phyloP scores from a whole-genome alignment of 2,329 filamentous ascomycete species.

The Sclerotinia subarctica region DNA sequence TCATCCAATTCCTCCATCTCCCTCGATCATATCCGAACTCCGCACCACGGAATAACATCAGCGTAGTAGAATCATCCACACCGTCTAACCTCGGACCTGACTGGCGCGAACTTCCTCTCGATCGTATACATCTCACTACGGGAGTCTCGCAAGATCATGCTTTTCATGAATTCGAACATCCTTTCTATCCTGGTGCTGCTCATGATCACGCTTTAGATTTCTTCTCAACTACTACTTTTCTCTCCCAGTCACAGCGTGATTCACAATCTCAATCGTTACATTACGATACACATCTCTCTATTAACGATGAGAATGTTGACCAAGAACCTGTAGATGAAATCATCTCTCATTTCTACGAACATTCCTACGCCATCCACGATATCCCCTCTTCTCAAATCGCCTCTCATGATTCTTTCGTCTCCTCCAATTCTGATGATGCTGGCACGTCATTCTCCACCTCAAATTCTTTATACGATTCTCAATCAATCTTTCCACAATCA shows the following conservation, averaged over 20 bases:
- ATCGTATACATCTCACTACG: constrained; percentile 46
- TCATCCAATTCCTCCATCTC: constrained; percentile 42
- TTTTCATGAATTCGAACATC: constrained; percentile 31
- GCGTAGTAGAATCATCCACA: constrained; percentile 5
- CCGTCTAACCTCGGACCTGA: constrained; percentile 20
- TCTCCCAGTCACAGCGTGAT: background rate
- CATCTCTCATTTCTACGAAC: constrained; percentile 69
- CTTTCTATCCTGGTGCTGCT: constrained; percentile 34
- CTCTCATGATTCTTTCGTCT: constrained; percentile 29
- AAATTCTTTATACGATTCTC: constrained; percentile 20
- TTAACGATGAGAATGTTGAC: constrained; percentile 4
- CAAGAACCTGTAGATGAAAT: constrained; percentile 35
- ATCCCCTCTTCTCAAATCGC: constrained; percentile 59
- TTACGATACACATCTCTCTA: background rate
- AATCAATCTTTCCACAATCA: constrained; percentile 18
- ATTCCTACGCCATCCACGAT: constrained; percentile 70
- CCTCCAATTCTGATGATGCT: constrained; percentile 38
- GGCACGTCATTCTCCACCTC: constrained; percentile 40
- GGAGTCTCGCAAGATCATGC: constrained; percentile 50
- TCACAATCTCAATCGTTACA: constrained; percentile 3
- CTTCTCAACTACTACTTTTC: constrained; percentile 44
- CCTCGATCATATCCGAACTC: constrained; percentile 4
- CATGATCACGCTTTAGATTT: constrained; percentile 43
- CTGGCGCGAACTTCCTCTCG: constrained; percentile 55
- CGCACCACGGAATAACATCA: constrained; percentile 17